Percentiles rank a stretch among this genome's conserved stretches.
These are phyloP conservation scores for Hysterium pulicare DNA, from an alignment of 2,329 filamentous ascomycete genomes.

Conservation along the genomic window DNA sequence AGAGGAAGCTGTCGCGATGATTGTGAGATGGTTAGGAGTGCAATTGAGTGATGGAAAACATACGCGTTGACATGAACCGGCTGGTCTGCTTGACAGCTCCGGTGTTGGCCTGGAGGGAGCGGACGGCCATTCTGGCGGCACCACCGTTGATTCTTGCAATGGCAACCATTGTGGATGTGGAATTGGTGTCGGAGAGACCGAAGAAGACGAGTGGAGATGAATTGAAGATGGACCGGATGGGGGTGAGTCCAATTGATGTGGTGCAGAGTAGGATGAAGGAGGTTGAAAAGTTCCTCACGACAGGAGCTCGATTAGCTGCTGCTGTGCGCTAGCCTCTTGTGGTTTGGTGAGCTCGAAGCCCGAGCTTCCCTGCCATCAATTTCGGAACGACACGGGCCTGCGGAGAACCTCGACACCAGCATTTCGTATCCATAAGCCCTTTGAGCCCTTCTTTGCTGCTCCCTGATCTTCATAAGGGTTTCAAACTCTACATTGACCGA, in stretches of 20 bases:
- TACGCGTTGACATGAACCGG: conserved; percentile 34
- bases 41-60: conserved; percentile 4
- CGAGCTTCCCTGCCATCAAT: too few relatives aligned
- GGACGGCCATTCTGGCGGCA: conserved; percentile 37
- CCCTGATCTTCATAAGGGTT: too few relatives aligned
- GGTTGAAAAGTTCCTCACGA: conserved; percentile 6
- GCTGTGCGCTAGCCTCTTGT: too few relatives aligned
- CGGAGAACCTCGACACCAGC: too few relatives aligned
- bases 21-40: conserved; percentile 9
- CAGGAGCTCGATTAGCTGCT: not conserved
- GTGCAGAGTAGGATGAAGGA: conserved; percentile 8
- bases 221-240: conserved; percentile 34
- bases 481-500: too few relatives aligned
- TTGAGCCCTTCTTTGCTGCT: too few relatives aligned
- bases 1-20: conserved; percentile 10
- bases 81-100: conserved; percentile 30
- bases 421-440: too few relatives aligned
- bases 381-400: too few relatives aligned
- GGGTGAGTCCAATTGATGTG: conserved; percentile 32
- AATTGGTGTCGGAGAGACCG: conserved; percentile 13
- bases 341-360: too few relatives aligned
- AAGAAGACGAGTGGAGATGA: conserved; percentile 32
- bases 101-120: conserved; percentile 34
- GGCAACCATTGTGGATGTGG: conserved; percentile 39
- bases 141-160: conserved; percentile 39